Evolutionary conservation across 2,329 filamentous ascomycete species (phyloP).

Genomic region (Paradendryphiella salina): DNA sequence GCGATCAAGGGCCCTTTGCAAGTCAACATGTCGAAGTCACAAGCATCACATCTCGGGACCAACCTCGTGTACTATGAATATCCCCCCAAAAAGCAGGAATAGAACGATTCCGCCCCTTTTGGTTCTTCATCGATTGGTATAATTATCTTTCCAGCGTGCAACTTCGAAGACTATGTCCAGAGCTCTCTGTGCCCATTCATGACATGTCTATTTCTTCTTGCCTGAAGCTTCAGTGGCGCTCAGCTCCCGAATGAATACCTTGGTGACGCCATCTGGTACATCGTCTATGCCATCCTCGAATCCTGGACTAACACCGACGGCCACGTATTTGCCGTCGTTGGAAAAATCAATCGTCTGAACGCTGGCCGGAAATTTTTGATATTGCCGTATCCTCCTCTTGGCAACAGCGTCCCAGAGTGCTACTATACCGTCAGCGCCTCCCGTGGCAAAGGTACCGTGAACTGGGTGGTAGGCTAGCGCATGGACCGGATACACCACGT

Average conservation of each 20-base stretch:
- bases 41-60: not conserved
- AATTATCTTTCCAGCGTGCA: not conserved
- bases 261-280: constrained; percentile 70
- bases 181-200: not conserved
- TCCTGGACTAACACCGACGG: constrained; percentile 79
- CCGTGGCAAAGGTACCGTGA: constrained; percentile 82
- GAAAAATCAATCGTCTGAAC: constrained; percentile 79
- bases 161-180: not conserved
- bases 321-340: constrained; percentile 74
- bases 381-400: constrained; percentile 87
- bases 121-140: constrained; percentile 1
- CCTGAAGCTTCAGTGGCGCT: constrained; percentile 86
- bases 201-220: constrained; percentile 63
- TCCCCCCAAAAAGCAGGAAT: not conserved
- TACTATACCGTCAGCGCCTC: constrained; percentile 88
- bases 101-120: not conserved
- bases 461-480: constrained; percentile 84
- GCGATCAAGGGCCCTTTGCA: not conserved
- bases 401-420: constrained; percentile 90
- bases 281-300: constrained; percentile 88
- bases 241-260: constrained; percentile 80
- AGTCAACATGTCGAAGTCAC: not conserved
- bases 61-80: not conserved
- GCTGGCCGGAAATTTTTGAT: constrained; percentile 79
- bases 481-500: constrained; percentile 90